phyloP scores from a whole-genome alignment of 2,329 filamentous ascomycete species.

The Alternaria sp. region DNA sequence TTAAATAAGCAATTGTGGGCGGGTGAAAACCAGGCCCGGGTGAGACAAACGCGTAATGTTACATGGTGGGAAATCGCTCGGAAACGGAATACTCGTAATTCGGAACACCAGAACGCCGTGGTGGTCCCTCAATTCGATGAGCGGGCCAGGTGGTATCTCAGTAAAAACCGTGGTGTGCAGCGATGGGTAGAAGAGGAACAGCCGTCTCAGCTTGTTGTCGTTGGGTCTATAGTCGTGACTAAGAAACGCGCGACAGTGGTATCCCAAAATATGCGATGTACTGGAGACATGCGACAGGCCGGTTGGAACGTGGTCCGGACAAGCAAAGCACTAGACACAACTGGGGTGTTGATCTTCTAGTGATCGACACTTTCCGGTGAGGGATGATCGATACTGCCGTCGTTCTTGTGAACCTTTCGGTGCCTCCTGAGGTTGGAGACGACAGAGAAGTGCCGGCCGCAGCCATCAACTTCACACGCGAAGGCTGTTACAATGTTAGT shows the following conservation, averaged over 20 bases:
- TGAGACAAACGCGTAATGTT: slow-evolving; percentile 35
- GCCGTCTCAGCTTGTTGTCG: slow-evolving; percentile 41
- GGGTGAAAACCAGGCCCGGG: slow-evolving; percentile 15
- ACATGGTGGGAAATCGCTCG: slow-evolving; percentile 42
- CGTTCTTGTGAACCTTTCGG: slow-evolving; percentile 93
- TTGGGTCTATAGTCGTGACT: slow-evolving; percentile 37
- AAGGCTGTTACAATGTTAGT: slow-evolving; percentile 70
- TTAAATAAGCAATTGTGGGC: slow-evolving; percentile 15
- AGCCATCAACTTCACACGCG: slow-evolving; percentile 91
- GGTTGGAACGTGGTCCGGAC: slow-evolving; percentile 15
- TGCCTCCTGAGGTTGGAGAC: slow-evolving; percentile 95
- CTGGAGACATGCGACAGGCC: slow-evolving; percentile 7
- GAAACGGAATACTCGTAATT: slow-evolving; percentile 37
- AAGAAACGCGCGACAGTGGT: slow-evolving; percentile 46
- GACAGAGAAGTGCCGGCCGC: slow-evolving; percentile 94
- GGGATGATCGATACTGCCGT: slow-evolving; percentile 58
- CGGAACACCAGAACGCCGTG: slow-evolving; percentile 34
- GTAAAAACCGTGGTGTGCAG: slow-evolving; percentile 33
- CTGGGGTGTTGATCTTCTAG: slow-evolving; percentile 30
- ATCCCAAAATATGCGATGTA: slow-evolving; percentile 45
- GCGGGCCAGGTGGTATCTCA: slow-evolving; percentile 33
- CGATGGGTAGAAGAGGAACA: slow-evolving; percentile 42
- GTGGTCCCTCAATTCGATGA: slow-evolving; percentile 16
- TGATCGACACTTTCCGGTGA: slow-evolving; percentile 57
- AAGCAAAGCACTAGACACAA: slow-evolving; percentile 11